Percentiles rank a stretch among this genome's conserved stretches.
These are phyloP conservation scores for Cajanus cajan DNA, from an alignment of 306 rosid species.

Conservation along the genomic window DNA sequence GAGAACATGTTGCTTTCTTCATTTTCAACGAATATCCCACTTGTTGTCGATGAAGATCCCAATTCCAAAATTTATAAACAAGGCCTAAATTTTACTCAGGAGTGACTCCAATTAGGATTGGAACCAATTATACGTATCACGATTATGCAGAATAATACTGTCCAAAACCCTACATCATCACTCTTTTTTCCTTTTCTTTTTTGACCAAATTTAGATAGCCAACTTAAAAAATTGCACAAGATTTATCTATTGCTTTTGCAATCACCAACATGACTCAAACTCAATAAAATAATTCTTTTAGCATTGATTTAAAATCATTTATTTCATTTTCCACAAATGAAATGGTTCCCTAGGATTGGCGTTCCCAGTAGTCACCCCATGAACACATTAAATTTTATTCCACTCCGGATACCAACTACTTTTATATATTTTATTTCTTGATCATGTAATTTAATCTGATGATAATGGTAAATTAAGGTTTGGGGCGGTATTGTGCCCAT, in stretches of 20 bases:
- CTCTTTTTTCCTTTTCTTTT: not conserved
- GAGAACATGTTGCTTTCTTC: not conserved
- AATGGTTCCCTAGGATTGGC: slow-evolving; percentile 19
- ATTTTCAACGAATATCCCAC: slow-evolving; percentile 2
- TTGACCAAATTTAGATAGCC: slow-evolving; percentile 7
- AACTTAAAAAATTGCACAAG: not conserved
- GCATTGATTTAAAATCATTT: slow-evolving; percentile 8
- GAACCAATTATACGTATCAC: not conserved
- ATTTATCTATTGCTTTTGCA: slow-evolving; percentile 14
- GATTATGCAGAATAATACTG: not conserved
- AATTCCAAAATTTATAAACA: not conserved
- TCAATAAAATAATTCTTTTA: not conserved
- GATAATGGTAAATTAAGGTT: slow-evolving; percentile 26
- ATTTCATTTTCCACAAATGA: slow-evolving; percentile 18
- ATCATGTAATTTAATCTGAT: slow-evolving; percentile 20
- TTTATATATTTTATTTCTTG: slow-evolving; percentile 1
- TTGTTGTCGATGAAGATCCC: not conserved
- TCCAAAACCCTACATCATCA: not conserved
- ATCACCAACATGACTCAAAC: slow-evolving; percentile 40
- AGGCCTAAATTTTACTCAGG: not conserved
- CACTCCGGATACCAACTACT: slow-evolving; percentile 1
- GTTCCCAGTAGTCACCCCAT: not conserved
- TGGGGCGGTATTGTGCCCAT: slow-evolving; percentile 28
- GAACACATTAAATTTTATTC: not conserved
- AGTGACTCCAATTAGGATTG: not conserved